Percentiles rank a stretch among this genome's conserved stretches.
These are phyloP conservation scores for Phialemonium atrogriseum DNA, from an alignment of 2,329 filamentous ascomycete species.

Conservation along the genomic window DNA sequence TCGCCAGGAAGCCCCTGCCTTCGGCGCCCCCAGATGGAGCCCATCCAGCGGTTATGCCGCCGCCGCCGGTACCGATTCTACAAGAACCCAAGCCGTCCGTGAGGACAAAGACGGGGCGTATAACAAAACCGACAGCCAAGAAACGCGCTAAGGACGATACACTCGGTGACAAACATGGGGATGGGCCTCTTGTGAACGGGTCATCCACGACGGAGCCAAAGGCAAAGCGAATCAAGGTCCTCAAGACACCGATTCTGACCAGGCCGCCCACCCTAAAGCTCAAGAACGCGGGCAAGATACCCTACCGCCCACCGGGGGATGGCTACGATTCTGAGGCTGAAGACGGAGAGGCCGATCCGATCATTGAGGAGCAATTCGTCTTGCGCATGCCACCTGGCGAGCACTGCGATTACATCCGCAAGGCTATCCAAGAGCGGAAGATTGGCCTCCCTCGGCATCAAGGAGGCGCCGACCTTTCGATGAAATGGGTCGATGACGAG, in stretches of 20 bases:
- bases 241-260: conserved; percentile 22
- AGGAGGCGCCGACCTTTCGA: conserved; percentile 67
- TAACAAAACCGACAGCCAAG: conserved; percentile 53
- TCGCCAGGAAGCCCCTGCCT: conserved; percentile 13
- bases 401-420: conserved; percentile 75
- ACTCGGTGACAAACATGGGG: conserved; percentile 32
- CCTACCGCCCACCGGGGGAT: conserved; percentile 66
- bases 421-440: conserved; percentile 66
- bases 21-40: conserved; percentile 13
- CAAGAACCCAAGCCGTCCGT: conserved; percentile 8
- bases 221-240: conserved; percentile 47
- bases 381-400: conserved; percentile 81
- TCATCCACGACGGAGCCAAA: conserved; percentile 20
- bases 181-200: conserved; percentile 23
- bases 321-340: conserved; percentile 96
- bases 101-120: conserved; percentile 53
- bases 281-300: conserved; percentile 50
- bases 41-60: conserved; percentile 6
- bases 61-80: not conserved
- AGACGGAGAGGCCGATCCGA: conserved; percentile 78
- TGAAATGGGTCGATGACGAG: conserved; percentile 72
- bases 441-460: conserved; percentile 58
- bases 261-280: conserved; percentile 32
- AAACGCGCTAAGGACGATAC: conserved; percentile 51
- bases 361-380: conserved; percentile 83